Percentiles rank a stretch among this genome's conserved stretches.
Evolutionary conservation across 208 protist genomes (phyloP).

Genomic region (Polymyxa betae): DNA sequence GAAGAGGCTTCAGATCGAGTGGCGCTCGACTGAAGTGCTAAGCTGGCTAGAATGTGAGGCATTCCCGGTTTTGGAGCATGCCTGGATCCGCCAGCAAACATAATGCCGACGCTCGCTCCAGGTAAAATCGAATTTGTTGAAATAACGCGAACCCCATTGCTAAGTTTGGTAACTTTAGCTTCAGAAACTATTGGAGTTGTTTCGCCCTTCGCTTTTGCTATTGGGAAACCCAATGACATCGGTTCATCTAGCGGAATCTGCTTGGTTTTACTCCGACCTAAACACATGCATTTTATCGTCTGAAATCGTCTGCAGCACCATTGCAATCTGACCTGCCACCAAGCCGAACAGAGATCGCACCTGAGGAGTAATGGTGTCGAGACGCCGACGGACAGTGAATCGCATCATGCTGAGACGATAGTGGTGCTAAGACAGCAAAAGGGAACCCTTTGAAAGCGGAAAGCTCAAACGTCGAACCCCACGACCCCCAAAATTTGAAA

Average conservation of each 20-base stretch:
- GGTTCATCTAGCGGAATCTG: slow-evolving; percentile 13
- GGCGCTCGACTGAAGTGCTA: neutral
- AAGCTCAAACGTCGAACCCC: too few species aligned
- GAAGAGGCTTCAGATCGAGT: neutral
- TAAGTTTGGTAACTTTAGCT: slow-evolving; percentile 9
- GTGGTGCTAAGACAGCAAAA: too few species aligned
- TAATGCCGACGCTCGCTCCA: slow-evolving; percentile 16
- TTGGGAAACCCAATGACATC: neutral
- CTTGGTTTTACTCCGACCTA: neutral
- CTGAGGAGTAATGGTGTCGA: too few species aligned
- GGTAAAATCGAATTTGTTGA: slow-evolving; percentile 17
- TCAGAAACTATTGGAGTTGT: neutral
- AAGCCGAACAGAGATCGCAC: too few species aligned
- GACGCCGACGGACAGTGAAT: too few species aligned
- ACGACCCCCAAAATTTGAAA: too few species aligned
- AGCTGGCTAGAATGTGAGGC: neutral
- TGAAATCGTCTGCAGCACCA: too few species aligned
- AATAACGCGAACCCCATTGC: slow-evolving; percentile 35
- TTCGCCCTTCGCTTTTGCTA: neutral
- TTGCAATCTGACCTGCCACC: too few species aligned
- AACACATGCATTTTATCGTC: neutral
- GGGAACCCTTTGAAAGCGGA: too few species aligned
- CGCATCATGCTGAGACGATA: too few species aligned
- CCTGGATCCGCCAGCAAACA: slow-evolving; percentile 12
- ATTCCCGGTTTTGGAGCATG: neutral